phyloP scores from a whole-genome alignment of 495 filamentous ascomycete genomes.

The Aspergillus panamensis region DNA sequence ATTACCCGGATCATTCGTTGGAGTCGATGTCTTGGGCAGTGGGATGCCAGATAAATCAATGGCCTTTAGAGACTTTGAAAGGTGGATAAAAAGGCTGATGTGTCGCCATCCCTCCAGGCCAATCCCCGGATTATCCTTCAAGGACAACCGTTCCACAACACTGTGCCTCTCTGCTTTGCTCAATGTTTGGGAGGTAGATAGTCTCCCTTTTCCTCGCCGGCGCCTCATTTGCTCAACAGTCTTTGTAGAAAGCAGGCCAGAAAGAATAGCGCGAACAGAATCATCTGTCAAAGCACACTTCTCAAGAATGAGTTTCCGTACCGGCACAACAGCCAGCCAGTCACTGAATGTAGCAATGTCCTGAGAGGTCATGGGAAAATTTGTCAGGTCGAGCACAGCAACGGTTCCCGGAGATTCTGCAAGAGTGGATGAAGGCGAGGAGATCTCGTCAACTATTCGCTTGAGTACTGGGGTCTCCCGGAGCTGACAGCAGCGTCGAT shows the following conservation, averaged over 20 bases:
- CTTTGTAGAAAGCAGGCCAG: conserved; percentile 79
- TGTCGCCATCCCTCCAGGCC: conserved; percentile 86
- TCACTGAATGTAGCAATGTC: conserved; percentile 87
- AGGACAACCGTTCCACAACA: conserved; percentile 76
- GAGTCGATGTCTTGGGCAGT: conserved; percentile 56
- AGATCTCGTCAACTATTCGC: conserved; percentile 81
- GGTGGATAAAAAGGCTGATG: conserved; percentile 82
- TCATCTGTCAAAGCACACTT: conserved; percentile 84
- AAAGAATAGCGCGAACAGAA: conserved; percentile 78
- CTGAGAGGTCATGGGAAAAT: conserved; percentile 74
- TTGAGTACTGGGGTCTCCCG: conserved; percentile 87
- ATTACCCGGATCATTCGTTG: conserved; percentile 20
- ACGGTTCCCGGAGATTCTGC: conserved; percentile 66
- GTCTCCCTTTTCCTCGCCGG: conserved; percentile 36
- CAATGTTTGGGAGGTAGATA: conserved; percentile 16
- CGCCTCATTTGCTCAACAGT: conserved; percentile 53
- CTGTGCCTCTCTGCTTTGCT: conserved; percentile 52
- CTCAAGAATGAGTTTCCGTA: conserved; percentile 79
- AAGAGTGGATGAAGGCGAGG: conserved; percentile 58
- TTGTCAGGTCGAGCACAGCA: conserved; percentile 74
- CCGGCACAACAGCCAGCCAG: conserved; percentile 89
- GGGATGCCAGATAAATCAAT: conserved; percentile 82
- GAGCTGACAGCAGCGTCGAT: conserved; percentile 89
- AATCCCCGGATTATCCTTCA: conserved; percentile 89
- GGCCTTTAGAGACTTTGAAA: conserved; percentile 79